Percentiles rank a stretch among this genome's conserved stretches.
phyloP scores from a whole-genome alignment of 306 rosid species.

The Rosa multiflora region DNA sequence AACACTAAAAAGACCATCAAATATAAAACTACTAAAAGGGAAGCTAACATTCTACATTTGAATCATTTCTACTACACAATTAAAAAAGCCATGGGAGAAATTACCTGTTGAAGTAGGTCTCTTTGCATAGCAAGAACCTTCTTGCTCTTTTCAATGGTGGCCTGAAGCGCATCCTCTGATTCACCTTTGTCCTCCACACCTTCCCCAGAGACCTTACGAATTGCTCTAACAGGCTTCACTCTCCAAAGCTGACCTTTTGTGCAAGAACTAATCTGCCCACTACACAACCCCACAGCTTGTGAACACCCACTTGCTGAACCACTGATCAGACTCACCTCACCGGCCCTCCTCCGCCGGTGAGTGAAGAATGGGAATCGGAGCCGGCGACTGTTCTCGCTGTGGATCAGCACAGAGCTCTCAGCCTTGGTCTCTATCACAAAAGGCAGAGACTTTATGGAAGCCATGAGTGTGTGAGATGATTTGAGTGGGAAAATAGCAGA shows the following conservation, averaged over 20 bases:
- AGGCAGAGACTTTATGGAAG: slow-evolving; percentile 52
- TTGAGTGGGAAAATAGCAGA: slow-evolving; percentile 20
- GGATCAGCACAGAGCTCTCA: slow-evolving; percentile 40
- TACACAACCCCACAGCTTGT: slow-evolving; percentile 33
- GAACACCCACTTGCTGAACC: slow-evolving; percentile 27
- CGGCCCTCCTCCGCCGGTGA: slow-evolving; percentile 24
- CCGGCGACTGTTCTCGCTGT: slow-evolving; percentile 21
- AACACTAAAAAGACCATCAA: not conserved
- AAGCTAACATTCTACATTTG: not conserved
- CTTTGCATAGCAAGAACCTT: slow-evolving; percentile 79
- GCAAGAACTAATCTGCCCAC: slow-evolving; percentile 35
- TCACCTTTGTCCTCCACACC: slow-evolving; percentile 51
- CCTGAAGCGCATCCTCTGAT: slow-evolving; percentile 52
- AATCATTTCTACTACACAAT: not conserved
- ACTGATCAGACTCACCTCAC: slow-evolving; percentile 16
- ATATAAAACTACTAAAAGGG: no score
- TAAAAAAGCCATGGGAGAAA: not conserved
- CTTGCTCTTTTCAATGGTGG: slow-evolving; percentile 80
- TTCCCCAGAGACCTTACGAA: slow-evolving; percentile 30
- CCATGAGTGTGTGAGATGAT: slow-evolving; percentile 34
- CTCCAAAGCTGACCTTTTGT: slow-evolving; percentile 39
- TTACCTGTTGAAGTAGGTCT: slow-evolving; percentile 80
- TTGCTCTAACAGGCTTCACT: slow-evolving; percentile 41
- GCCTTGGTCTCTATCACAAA: slow-evolving; percentile 44
- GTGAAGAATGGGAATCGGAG: slow-evolving; percentile 26